phyloP scores from a whole-genome alignment of 495 filamentous ascomycete genomes.

The Lepidopterella palustris region DNA sequence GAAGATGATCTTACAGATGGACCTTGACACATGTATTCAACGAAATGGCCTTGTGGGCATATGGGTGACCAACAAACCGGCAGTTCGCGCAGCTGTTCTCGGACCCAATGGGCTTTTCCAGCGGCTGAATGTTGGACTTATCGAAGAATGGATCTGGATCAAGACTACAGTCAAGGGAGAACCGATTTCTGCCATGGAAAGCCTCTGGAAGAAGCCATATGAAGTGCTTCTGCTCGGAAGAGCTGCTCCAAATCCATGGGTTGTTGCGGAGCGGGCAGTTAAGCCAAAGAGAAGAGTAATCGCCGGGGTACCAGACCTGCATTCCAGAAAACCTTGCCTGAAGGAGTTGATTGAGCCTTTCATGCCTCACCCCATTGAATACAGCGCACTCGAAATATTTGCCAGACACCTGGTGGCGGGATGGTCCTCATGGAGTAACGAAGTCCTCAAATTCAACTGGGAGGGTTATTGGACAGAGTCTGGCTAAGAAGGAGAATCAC shows the following conservation, averaged over 20 bases:
- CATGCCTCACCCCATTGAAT: conserved; percentile 41
- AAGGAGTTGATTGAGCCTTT: conserved; percentile 50
- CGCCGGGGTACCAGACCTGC: conserved; percentile 76
- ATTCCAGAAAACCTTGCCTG: conserved; percentile 82
- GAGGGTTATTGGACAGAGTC: conserved; percentile 57
- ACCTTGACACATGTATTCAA: conserved; percentile 50
- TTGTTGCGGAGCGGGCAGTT: conserved; percentile 6
- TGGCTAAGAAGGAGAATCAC: neutral
- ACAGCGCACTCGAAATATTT: conserved; percentile 77
- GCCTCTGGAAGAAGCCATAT: conserved; percentile 75
- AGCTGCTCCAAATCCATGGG: conserved; percentile 6
- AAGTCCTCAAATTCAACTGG: conserved; percentile 74
- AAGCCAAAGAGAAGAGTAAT: conserved; percentile 52
- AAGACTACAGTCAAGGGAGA: conserved; percentile 70
- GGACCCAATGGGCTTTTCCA: conserved; percentile 49
- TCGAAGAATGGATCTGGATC: conserved; percentile 89
- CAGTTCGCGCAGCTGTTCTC: conserved; percentile 53
- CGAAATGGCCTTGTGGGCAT: conserved; percentile 58
- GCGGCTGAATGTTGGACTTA: conserved; percentile 55
- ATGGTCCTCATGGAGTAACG: conserved; percentile 88
- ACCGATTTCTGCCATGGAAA: conserved; percentile 61
- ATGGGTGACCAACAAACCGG: conserved; percentile 81
- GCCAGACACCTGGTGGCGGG: conserved; percentile 76
- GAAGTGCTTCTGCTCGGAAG: conserved; percentile 69
- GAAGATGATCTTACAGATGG: conserved; percentile 47